phyloP scores from a whole-genome alignment of 2,329 filamentous ascomycete species.

The Colletotrichum coccodes region DNA sequence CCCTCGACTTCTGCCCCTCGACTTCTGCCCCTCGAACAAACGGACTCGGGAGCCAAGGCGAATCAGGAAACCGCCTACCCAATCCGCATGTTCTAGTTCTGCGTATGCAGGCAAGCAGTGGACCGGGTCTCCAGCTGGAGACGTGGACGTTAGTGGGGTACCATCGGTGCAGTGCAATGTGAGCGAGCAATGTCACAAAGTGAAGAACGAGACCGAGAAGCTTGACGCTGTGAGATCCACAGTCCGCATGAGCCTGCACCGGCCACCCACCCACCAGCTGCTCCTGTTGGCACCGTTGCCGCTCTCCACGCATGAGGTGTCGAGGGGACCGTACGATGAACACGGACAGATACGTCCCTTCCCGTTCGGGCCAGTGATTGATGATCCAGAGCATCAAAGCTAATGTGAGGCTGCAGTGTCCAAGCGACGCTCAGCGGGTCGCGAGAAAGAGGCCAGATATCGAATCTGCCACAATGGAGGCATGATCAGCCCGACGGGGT shows the following conservation, averaged over 20 bases:
- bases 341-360: not conserved
- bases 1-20: conserved; percentile 8
- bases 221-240: conserved; percentile 4
- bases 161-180: not conserved
- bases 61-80: conserved; percentile 22
- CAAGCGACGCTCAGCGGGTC: conserved; percentile 6
- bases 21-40: conserved; percentile 5
- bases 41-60: conserved; percentile 2
- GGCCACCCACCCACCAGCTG: not conserved
- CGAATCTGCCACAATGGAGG: conserved; percentile 7
- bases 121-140: not conserved
- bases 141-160: conserved; percentile 8
- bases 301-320: not conserved
- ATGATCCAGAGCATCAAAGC: not conserved
- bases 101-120: conserved; percentile 9
- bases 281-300: not conserved
- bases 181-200: not conserved
- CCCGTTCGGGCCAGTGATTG: not conserved
- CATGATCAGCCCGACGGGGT: conserved; percentile 11
- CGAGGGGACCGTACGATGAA: not conserved
- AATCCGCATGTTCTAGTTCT: not conserved
- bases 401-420: not conserved
- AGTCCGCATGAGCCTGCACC: not conserved
- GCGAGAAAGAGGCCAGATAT: not conserved
- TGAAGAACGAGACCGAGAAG: not conserved